Percentiles rank a stretch among this genome's conserved stretches.
Evolutionary conservation across 2,329 filamentous ascomycete genomes (phyloP).

Genomic region (Blumeria graminis): DNA sequence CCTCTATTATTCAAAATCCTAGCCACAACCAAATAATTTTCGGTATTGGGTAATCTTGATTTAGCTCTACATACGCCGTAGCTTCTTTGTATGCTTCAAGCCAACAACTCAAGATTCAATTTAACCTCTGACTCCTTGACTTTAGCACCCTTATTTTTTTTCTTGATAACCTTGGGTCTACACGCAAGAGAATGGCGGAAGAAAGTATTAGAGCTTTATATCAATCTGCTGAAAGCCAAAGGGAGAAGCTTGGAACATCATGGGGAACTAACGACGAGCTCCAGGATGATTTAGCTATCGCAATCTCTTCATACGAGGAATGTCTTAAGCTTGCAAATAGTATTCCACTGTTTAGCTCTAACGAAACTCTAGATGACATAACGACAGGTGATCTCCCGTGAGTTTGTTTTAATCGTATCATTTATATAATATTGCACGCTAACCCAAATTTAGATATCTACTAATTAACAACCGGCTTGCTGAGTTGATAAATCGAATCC

Average conservation of each 20-base stretch:
- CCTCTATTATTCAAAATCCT: no score
- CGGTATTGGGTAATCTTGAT: no score
- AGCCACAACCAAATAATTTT: no score
- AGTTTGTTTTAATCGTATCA: not conserved
- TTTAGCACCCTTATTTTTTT: no score
- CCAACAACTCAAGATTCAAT: no score
- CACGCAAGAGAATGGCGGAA: not conserved
- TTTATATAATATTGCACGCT: slow-evolving; percentile 4
- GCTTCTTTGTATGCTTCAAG: no score
- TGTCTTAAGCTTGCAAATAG: slow-evolving; percentile 44
- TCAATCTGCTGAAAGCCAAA: slow-evolving; percentile 27
- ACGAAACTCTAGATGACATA: slow-evolving; percentile 73
- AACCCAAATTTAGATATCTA: slow-evolving; percentile 32
- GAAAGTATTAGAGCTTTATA: slow-evolving; percentile 22
- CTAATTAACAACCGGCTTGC: slow-evolving; percentile 56
- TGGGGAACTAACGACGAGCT: slow-evolving; percentile 40
- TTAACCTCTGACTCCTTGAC: no score
- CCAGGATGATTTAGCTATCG: slow-evolving; percentile 38
- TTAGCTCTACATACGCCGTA: no score
- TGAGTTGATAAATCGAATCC: slow-evolving; percentile 49
- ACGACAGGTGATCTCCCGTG: slow-evolving; percentile 62
- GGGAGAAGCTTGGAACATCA: slow-evolving; percentile 33
- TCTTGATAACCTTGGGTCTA: no score
- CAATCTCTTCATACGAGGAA: slow-evolving; percentile 48
- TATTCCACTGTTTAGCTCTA: slow-evolving; percentile 68